Evolutionary conservation across 2,329 filamentous ascomycete species (phyloP), one percentile per base, ranked within the genome.

Genomic region (Penicillium hesseltinei): DNA sequence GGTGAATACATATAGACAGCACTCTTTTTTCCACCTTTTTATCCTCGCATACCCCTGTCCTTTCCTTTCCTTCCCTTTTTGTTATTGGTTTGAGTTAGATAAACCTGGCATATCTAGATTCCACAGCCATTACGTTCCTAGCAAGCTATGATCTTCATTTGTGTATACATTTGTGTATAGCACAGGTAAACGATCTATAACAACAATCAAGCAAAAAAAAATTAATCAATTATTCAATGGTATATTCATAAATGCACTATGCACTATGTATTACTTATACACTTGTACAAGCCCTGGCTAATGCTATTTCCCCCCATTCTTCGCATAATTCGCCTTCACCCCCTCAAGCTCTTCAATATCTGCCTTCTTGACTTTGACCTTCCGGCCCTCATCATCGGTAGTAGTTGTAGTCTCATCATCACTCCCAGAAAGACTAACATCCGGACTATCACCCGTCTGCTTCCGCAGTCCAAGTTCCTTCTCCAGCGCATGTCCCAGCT

Each of bases 351-450:
- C 72, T 10, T 70, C 71, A 52, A 71, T 73, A 17, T 63, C 59
- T 4, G 66, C 67, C 19, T 69, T 68, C 42, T 70, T 68, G 6
- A 58, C 60, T 21, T 68, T 63, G 7, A 47, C 58, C 21, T 58
- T 69, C 35, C 52, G 63, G 64, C 62, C 40, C 62, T 69, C 47
- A 58, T 72, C 55, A 35, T 73, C 59, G 2, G 68, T 62, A 49
- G 63, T 56, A 21, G 56, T 45, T 9, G 49, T 51, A 27, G 48
- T 40, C 61, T 77, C 61, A 62, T 71, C 71, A 21, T 90, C 74
- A 68, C 89, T 93, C 66, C 86, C 92, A 1, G 90, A 88, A 61
- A 86, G 83, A 69, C 89, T 92, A 17, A 91, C 80, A 53, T 85
- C 81, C 1, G 81, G 83, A 62, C 88, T 91, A 1, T 81, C 82